These are phyloP conservation scores for Cucumis cinereus DNA, from an alignment of 306 rosid species.

Conservation along the genomic window DNA sequence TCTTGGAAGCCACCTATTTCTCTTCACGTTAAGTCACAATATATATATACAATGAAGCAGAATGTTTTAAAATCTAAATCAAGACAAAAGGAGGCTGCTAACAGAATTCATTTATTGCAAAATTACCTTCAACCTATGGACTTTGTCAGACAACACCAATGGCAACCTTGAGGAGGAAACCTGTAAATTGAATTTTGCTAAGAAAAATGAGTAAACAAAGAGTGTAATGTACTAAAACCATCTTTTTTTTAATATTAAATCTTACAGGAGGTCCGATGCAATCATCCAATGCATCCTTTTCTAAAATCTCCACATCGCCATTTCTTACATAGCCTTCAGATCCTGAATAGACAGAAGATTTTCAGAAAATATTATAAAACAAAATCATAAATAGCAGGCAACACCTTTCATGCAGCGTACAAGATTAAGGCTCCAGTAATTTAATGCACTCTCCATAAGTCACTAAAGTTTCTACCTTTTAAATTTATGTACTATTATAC, in stretches of 20 bases:
- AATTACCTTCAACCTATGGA: conserved; percentile 69
- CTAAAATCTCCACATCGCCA: conserved; percentile 30
- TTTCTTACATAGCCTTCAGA: conserved; percentile 30
- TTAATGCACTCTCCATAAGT: not conserved
- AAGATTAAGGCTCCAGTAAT: not conserved
- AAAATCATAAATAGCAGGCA: not conserved
- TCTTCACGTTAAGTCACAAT: not conserved
- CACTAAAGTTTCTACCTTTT: not conserved
- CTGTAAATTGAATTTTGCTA: conserved; percentile 29
- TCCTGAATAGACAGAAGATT: conserved; percentile 10
- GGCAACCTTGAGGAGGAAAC: conserved; percentile 75
- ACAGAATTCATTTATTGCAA: conserved; percentile 7
- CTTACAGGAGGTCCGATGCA: conserved; percentile 50
- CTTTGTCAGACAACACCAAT: conserved; percentile 82
- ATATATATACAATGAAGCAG: not conserved
- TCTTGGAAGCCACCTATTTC: not conserved
- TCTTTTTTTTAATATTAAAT: not conserved
- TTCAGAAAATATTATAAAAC: conserved; percentile 8
- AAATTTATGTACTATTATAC: not conserved
- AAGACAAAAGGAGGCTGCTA: not conserved
- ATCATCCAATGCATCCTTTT: conserved; percentile 51
- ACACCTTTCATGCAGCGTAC: not conserved
- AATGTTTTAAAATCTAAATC: not conserved
- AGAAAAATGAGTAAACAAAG: conserved; percentile 15
- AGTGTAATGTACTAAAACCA: not conserved